Conservation (phyloP, 2,329 filamentous ascomycete species). For the Talaromyces sp. region DNA sequence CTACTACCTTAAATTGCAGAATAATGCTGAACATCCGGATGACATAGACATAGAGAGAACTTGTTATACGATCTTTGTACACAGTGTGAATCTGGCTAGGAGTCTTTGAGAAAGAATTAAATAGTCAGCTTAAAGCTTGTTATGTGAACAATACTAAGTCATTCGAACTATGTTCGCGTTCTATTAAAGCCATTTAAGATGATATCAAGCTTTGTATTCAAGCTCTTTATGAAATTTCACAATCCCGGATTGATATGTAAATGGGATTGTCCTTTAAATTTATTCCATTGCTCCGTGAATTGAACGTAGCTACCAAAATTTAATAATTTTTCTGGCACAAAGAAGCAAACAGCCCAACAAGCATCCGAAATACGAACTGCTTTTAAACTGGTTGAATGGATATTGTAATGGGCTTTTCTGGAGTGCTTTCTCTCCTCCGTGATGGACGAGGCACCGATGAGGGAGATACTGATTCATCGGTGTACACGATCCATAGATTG, state of each 20-base stretch:
- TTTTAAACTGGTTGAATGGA: neutral
- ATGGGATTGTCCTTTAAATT: neutral
- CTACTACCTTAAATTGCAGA: neutral
- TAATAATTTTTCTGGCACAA: neutral
- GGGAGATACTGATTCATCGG: neutral
- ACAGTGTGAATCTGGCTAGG: neutral
- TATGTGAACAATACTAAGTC: neutral
- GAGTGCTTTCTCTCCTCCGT: neutral
- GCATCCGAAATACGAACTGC: neutral
- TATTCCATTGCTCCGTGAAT: neutral
- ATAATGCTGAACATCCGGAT: neutral
- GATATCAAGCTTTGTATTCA: neutral
- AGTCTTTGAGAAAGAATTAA: neutral
- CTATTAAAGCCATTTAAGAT: neutral
- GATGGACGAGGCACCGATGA: neutral
- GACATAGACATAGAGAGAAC: neutral
- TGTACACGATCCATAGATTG: neutral
- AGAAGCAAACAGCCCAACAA: neutral
- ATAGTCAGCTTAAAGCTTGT: neutral
- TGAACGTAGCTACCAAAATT: neutral
- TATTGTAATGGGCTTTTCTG: neutral
- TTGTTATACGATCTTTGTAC: neutral
- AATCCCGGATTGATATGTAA: neutral
- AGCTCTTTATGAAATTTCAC: neutral
- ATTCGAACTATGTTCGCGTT: neutral